phyloP scores from a whole-genome alignment of 139 green algal species.

The Chlorella sorokiniana region DNA sequence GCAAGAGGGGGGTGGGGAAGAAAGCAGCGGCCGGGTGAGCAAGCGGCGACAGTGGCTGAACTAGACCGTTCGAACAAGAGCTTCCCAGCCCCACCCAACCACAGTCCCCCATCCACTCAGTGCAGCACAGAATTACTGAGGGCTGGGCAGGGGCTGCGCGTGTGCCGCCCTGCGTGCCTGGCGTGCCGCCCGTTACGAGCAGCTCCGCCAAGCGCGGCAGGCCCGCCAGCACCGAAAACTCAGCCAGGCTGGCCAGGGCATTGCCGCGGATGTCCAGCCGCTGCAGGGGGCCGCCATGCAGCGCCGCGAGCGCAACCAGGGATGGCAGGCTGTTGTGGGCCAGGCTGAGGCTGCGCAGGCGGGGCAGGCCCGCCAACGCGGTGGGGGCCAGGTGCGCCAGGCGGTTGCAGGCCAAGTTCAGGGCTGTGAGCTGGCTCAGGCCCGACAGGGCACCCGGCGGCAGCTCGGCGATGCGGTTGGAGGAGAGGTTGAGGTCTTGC shows the following conservation, averaged over 20 bases:
- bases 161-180: slow-evolving; percentile 28
- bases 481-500: slow-evolving; percentile 71
- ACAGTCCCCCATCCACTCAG: background rate
- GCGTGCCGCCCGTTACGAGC: slow-evolving; percentile 32
- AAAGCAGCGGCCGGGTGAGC: background rate
- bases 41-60: background rate
- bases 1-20: background rate
- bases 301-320: slow-evolving; percentile 29
- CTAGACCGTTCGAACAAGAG: background rate
- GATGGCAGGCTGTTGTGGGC: slow-evolving; percentile 69
- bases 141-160: too few species aligned
- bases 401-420: slow-evolving; percentile 81
- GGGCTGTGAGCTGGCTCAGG: slow-evolving; percentile 45
- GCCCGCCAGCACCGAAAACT: slow-evolving; percentile 61
- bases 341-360: slow-evolving; percentile 58
- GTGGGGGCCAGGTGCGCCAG: slow-evolving; percentile 33
- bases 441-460: slow-evolving; percentile 40
- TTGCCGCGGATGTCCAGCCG: slow-evolving; percentile 71
- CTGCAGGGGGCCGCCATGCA: slow-evolving; percentile 44
- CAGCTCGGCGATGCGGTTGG: slow-evolving; percentile 57
- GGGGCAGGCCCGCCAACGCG: slow-evolving; percentile 48
- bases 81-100: background rate
- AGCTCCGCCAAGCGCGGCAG: slow-evolving; percentile 59
- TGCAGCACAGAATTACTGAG: background rate
- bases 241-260: slow-evolving; percentile 52